Conservation (phyloP, 345 rosid genomes). For the Salix caprea region DNA sequence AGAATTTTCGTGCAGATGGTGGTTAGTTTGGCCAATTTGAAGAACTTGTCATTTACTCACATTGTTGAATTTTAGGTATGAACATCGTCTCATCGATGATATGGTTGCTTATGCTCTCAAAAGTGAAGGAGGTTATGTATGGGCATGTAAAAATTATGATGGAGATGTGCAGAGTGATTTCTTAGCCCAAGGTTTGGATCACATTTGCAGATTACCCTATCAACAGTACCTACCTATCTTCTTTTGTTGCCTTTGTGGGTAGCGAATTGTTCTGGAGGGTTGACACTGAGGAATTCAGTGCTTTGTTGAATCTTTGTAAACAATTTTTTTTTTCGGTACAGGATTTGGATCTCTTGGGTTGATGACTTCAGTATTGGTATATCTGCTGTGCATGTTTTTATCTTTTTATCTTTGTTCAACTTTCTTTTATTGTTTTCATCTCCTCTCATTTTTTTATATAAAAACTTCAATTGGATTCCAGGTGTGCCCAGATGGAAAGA, state of each 20-base stretch:
- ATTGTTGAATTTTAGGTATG: conserved; percentile 59
- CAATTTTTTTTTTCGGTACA: conserved; percentile 16
- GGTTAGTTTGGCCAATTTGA: conserved; percentile 12
- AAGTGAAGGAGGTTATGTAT: conserved; percentile 95
- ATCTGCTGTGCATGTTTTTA: not conserved
- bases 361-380: conserved; percentile 95
- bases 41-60: conserved; percentile 3
- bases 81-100: conserved; percentile 97
- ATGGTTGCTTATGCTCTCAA: conserved; percentile 97
- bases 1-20: conserved; percentile 16
- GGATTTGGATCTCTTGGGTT: conserved; percentile 98
- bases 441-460: not conserved
- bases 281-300: not conserved
- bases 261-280: not conserved
- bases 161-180: conserved; percentile 99
- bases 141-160: conserved; percentile 99
- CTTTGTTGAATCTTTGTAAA: not conserved
- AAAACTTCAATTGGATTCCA: conserved; percentile 15
- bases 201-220: not conserved
- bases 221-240: not conserved
- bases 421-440: not conserved
- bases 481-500: conserved; percentile 98
- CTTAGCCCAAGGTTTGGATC: conserved; percentile 80
- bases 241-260: not conserved
- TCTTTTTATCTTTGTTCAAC: not conserved